A percentile compares a stretch with the other conserved stretches of the same genome.
These are phyloP conservation scores for Zygosaccharomyces bailii DNA, from an alignment of 805 yeast species.

Conservation along the genomic window DNA sequence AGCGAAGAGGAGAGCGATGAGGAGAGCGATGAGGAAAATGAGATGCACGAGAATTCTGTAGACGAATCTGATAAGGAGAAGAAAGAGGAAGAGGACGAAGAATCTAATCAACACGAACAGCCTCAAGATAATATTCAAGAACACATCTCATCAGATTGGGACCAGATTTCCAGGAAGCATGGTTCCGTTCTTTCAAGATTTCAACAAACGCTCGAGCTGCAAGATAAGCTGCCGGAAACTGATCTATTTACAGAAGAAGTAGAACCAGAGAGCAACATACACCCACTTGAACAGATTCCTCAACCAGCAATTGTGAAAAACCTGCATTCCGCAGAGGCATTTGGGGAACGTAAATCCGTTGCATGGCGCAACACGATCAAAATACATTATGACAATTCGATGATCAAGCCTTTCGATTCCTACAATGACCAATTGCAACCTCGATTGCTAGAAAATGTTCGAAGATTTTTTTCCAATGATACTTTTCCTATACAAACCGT, in stretches of 20 bases:
- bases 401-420: slow-evolving; percentile 25
- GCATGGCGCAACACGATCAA: slow-evolving; percentile 34
- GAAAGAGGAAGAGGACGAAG: slow-evolving; percentile 19
- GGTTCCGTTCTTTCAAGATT: slow-evolving; percentile 52
- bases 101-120: slow-evolving; percentile 11
- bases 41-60: slow-evolving; percentile 14
- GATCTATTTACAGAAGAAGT: slow-evolving; percentile 16
- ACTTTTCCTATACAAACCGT: slow-evolving; percentile 37
- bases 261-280: slow-evolving; percentile 32
- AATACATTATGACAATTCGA: slow-evolving; percentile 28
- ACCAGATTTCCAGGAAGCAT: slow-evolving; percentile 42
- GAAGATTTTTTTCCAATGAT: slow-evolving; percentile 23
- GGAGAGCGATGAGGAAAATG: slow-evolving; percentile 8
- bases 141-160: no score
- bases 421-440: slow-evolving; percentile 23
- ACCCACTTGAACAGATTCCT: slow-evolving; percentile 70
- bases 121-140: slow-evolving; percentile 14
- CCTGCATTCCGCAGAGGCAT: slow-evolving; percentile 25
- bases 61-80: slow-evolving; percentile 15
- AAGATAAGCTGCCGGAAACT: slow-evolving; percentile 26
- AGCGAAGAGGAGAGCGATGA: slow-evolving; percentile 16
- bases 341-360: slow-evolving; percentile 41
- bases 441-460: slow-evolving; percentile 36
- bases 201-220: slow-evolving; percentile 40
- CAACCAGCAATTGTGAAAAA: slow-evolving; percentile 58